These are phyloP conservation scores for Meyerozyma guilliermondii DNA, from an alignment of 1,139 yeast genomes.

Conservation along the genomic window DNA sequence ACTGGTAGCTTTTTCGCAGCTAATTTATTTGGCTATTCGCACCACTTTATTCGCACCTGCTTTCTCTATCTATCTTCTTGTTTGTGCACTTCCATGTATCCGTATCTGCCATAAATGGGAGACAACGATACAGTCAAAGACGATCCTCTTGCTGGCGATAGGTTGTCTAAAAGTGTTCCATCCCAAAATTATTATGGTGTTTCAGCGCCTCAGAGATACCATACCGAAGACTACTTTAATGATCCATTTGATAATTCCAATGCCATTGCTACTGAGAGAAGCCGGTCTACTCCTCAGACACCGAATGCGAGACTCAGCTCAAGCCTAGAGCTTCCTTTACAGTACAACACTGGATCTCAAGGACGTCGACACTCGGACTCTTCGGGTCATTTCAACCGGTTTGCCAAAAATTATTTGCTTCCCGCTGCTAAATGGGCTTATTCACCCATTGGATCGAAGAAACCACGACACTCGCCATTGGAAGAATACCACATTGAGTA, in stretches of 20 bases:
- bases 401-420: conserved; percentile 20
- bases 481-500: conserved; percentile 21
- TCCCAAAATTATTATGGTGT: background rate
- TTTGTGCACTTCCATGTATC: too few species aligned
- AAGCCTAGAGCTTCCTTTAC: background rate
- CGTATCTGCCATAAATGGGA: background rate
- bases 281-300: background rate
- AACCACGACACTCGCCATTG: conserved; percentile 4
- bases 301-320: background rate
- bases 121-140: background rate
- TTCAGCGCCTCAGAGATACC: background rate
- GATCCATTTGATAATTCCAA: background rate
- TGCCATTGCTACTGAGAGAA: background rate
- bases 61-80: too few species aligned
- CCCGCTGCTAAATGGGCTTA: conserved; percentile 28
- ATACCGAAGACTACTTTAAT: background rate
- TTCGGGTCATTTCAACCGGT: conserved; percentile 13
- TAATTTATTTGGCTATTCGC: too few species aligned
- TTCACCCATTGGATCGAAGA: conserved; percentile 13
- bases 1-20: too few species aligned
- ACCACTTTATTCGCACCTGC: too few species aligned
- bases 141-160: background rate
- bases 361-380: conserved; percentile 1
- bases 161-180: background rate
- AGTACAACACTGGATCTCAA: background rate